These are phyloP conservation scores for Russula abietina DNA, from an alignment of 768 basidiomycete species.

Conservation along the genomic window DNA sequence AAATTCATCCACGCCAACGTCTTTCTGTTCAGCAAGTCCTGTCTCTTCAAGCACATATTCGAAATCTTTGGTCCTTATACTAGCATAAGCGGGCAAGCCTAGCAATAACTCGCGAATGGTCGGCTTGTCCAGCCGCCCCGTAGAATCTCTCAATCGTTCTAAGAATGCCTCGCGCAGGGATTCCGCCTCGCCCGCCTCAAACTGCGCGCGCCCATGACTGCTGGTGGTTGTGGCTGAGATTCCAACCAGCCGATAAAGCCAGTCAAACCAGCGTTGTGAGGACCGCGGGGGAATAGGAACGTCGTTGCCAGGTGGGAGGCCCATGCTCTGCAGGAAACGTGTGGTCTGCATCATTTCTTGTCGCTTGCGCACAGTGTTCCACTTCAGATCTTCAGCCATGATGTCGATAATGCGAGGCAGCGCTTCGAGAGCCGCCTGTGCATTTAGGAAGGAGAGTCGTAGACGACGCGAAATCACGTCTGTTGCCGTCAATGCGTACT, in stretches of 20 bases:
- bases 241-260: conserved; percentile 10
- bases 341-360: conserved; percentile 55
- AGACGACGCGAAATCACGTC: conserved; percentile 92
- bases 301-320: conserved; percentile 45
- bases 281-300: not conserved
- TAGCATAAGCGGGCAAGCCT: conserved; percentile 47
- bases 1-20: conserved; percentile 79
- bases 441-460: conserved; percentile 92
- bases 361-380: conserved; percentile 55
- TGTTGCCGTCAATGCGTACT: conserved; percentile 88
- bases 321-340: conserved; percentile 79
- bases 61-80: conserved; percentile 54
- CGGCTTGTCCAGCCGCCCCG: conserved; percentile 36
- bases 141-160: conserved; percentile 27
- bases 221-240: not conserved
- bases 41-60: conserved; percentile 73
- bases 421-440: conserved; percentile 72
- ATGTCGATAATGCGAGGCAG: conserved; percentile 87
- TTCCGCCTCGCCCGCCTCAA: conserved; percentile 47
- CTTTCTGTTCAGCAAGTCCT: conserved; percentile 51
- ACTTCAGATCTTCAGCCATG: conserved; percentile 81
- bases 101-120: conserved; percentile 33
- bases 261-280: conserved; percentile 11
- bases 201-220: conserved; percentile 47
- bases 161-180: conserved; percentile 38